A percentile compares a stretch with the other conserved stretches of the same genome.
phyloP scores from a whole-genome alignment of 1,139 yeast species.

The Hemisphaericaspora xylanilytica region DNA sequence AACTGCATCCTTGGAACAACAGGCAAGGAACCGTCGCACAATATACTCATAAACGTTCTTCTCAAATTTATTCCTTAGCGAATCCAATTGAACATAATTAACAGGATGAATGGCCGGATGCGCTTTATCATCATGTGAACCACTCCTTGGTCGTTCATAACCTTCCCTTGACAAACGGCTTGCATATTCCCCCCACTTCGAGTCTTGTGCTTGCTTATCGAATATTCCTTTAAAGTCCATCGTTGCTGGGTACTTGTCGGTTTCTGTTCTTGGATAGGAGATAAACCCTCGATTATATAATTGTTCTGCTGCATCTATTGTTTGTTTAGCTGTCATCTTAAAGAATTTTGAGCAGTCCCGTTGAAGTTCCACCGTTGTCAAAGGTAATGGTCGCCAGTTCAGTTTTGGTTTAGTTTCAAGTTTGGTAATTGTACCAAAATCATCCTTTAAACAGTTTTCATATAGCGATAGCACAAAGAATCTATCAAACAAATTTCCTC shows the following conservation, averaged over 20 bases:
- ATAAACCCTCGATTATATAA: constrained; percentile 82
- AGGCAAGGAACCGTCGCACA: constrained; percentile 82
- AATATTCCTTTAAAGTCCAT: constrained; percentile 69
- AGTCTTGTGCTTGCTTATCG: constrained; percentile 53
- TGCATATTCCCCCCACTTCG: constrained; percentile 52
- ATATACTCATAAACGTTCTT: constrained; percentile 83
- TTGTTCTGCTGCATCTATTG: constrained; percentile 82
- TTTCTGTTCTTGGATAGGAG: constrained; percentile 97
- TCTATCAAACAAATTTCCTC: constrained; percentile 72
- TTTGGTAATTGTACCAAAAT: constrained; percentile 50
- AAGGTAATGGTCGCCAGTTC: constrained; percentile 81
- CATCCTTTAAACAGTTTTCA: constrained; percentile 54
- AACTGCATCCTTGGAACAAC: constrained; percentile 87
- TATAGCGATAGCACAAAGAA: constrained; percentile 60
- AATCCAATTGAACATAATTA: constrained; percentile 36
- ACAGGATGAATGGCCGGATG: constrained; percentile 99
- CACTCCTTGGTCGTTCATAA: constrained; percentile 67
- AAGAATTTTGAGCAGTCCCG: constrained; percentile 76
- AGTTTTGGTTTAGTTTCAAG: constrained; percentile 64
- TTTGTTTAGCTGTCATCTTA: constrained; percentile 76
- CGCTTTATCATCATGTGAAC: constrained; percentile 87
- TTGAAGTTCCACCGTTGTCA: constrained; percentile 94
- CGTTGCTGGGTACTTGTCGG: constrained; percentile 75
- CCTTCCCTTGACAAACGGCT: constrained; percentile 26
- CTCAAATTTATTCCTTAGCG: constrained; percentile 46